A percentile compares a stretch with the other conserved stretches of the same genome.
phyloP scores from a whole-genome alignment of 208 protist species.

The Leishmania turanica region DNA sequence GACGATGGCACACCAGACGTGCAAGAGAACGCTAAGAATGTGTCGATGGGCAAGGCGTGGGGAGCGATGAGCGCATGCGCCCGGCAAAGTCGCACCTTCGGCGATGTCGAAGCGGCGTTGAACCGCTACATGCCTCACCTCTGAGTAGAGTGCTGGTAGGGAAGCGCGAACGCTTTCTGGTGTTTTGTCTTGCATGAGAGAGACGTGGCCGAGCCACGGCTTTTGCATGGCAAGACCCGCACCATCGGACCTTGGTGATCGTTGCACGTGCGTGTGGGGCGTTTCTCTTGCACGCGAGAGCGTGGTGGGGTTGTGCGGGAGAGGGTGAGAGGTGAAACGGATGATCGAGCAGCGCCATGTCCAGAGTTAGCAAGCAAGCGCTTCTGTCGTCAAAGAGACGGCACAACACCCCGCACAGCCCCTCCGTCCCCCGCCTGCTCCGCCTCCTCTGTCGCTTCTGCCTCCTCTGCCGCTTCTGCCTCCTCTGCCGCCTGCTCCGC shows the following conservation, averaged over 20 bases:
- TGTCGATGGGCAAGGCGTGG: neutral
- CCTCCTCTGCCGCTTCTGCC: slow-evolving; percentile 3
- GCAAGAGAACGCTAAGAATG: neutral
- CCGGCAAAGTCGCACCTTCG: neutral
- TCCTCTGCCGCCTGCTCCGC: slow-evolving; percentile 11
- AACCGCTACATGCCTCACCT: neutral
- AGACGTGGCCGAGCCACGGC: neutral
- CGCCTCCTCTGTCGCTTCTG: slow-evolving; percentile 10
- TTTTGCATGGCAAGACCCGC: no score
- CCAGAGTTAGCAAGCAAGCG: neutral
- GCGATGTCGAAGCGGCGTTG: neutral
- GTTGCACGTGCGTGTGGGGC: neutral
- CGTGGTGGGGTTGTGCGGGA: neutral
- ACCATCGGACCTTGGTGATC: neutral
- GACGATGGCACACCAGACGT: neutral
- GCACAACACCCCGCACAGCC: neutral
- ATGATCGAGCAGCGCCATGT: neutral
- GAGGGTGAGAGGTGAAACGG: neutral
- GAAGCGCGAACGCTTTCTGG: neutral
- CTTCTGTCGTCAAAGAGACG: neutral
- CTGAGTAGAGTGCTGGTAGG: neutral
- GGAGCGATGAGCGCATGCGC: neutral
- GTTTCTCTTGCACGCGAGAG: neutral
- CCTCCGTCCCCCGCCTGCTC: neutral
- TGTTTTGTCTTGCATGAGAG: neutral